These are phyloP conservation scores for Lecanicillium sp. DNA, from an alignment of 2,329 filamentous ascomycete species.

Conservation along the genomic window DNA sequence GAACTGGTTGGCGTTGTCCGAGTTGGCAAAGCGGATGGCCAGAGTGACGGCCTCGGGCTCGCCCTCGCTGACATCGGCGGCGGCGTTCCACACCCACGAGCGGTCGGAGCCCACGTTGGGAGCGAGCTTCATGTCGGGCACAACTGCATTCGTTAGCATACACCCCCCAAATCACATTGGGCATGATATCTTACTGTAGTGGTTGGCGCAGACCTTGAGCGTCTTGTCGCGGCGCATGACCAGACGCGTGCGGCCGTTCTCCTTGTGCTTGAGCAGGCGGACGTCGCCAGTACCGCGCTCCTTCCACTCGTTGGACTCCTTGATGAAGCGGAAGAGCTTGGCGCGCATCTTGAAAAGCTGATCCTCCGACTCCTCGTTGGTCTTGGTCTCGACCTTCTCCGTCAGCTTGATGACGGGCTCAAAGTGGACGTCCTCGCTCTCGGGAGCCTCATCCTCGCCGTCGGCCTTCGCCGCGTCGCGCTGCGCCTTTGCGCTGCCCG, in stretches of 20 bases:
- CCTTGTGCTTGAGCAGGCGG: constrained; percentile 94
- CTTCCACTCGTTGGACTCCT: constrained; percentile 93
- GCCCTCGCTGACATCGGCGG: constrained; percentile 95
- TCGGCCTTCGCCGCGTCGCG: constrained; percentile 53
- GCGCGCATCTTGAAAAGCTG: constrained; percentile 99
- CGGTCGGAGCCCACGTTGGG: constrained; percentile 97
- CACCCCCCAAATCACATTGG: not conserved
- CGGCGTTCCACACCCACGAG: constrained; percentile 98
- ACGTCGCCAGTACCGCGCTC: constrained; percentile 97
- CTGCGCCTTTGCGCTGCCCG: constrained; percentile 80
- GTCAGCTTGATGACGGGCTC: constrained; percentile 94
- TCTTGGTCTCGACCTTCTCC: constrained; percentile 94
- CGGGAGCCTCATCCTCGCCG: constrained; percentile 67
- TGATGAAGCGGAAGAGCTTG: constrained; percentile 98
- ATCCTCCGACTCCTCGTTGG: constrained; percentile 97
- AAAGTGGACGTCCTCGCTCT: constrained; percentile 93
- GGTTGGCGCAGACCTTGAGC: constrained; percentile 99
- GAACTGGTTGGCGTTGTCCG: constrained; percentile 95
- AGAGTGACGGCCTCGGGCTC: constrained; percentile 94
- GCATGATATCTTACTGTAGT: constrained; percentile 72
- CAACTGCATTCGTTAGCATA: constrained; percentile 45
- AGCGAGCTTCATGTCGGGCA: constrained; percentile 97
- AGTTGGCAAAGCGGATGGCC: constrained; percentile 95
- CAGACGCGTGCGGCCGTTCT: constrained; percentile 93
- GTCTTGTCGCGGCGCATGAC: constrained; percentile 99